Conservation (phyloP, 164 flowering plant genomes). For the Tinospora cordifolia region DNA sequence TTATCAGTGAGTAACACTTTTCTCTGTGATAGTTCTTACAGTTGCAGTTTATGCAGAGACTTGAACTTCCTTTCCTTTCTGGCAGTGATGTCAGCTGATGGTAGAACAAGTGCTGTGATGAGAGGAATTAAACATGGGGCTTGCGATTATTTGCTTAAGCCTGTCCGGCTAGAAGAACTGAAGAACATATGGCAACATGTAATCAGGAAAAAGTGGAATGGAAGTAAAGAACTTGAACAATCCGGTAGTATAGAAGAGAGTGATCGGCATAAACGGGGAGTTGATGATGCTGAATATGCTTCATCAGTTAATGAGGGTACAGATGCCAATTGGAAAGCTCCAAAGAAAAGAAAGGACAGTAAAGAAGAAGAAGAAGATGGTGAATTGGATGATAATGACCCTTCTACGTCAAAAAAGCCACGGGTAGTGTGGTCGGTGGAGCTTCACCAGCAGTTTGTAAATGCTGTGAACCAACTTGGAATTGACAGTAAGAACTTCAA, state of each 20-base stretch:
- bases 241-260: conserved; percentile 54
- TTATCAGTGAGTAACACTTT: conserved; percentile 59
- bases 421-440: conserved; percentile 93
- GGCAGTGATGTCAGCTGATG: conserved; percentile 90
- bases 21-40: neutral
- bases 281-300: conserved; percentile 52
- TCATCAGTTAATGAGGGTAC: conserved; percentile 55
- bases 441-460: conserved; percentile 85
- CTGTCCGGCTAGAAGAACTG: conserved; percentile 64
- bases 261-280: conserved; percentile 40
- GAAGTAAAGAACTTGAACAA: conserved; percentile 44
- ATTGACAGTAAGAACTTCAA: conserved; percentile 66
- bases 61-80: conserved; percentile 10
- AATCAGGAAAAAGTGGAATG: conserved; percentile 55
- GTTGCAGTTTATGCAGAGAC: conserved; percentile 10
- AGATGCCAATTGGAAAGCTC: conserved; percentile 44
- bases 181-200: conserved; percentile 94
- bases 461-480: conserved; percentile 87
- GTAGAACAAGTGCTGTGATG: conserved; percentile 61
- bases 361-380: conserved; percentile 63
- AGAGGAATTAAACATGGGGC: conserved; percentile 79
- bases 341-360: conserved; percentile 45
- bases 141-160: conserved; percentile 86
- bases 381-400: conserved; percentile 60
- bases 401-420: conserved; percentile 65